Evolutionary conservation across 441 rosid species (phyloP).

Genomic region (Kokia cookei): DNA sequence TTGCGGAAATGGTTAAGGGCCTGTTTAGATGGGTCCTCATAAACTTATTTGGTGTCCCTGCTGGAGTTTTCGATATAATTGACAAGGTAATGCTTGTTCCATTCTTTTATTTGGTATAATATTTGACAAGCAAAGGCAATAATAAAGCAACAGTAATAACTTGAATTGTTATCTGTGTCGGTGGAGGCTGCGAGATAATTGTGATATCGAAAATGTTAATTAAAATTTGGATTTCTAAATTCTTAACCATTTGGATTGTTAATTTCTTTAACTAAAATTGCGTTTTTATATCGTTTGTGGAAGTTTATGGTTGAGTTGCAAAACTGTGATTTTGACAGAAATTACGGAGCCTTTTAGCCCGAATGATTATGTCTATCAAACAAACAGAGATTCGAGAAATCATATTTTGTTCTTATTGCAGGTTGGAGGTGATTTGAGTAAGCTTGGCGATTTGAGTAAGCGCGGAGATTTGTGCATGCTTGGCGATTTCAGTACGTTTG

Average conservation of each 20-base stretch:
- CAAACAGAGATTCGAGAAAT: background rate
- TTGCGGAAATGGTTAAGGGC: background rate
- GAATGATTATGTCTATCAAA: background rate
- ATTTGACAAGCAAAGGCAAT: background rate
- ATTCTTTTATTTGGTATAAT: background rate
- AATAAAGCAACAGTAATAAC: background rate
- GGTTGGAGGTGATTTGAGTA: conserved; percentile 37
- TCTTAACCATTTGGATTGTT: background rate
- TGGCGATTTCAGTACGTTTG: background rate
- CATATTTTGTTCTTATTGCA: conserved; percentile 15
- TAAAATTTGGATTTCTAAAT: background rate
- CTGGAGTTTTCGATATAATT: conserved; percentile 65
- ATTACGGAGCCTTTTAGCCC: background rate
- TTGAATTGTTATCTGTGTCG: background rate
- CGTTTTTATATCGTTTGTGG: background rate
- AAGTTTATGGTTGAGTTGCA: background rate
- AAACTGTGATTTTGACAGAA: background rate
- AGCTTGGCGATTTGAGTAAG: background rate
- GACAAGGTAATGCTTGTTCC: conserved; percentile 53
- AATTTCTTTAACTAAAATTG: background rate
- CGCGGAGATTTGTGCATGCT: background rate
- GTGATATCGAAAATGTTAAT: background rate
- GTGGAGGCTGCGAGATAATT: background rate
- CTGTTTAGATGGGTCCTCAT: conserved; percentile 64
- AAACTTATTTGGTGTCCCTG: conserved; percentile 61